Evolutionary conservation across 2,329 filamentous ascomycete genomes (phyloP), one percentile per base, ranked within the genome.

Genomic region (Allantophomopsis cytisporea): DNA sequence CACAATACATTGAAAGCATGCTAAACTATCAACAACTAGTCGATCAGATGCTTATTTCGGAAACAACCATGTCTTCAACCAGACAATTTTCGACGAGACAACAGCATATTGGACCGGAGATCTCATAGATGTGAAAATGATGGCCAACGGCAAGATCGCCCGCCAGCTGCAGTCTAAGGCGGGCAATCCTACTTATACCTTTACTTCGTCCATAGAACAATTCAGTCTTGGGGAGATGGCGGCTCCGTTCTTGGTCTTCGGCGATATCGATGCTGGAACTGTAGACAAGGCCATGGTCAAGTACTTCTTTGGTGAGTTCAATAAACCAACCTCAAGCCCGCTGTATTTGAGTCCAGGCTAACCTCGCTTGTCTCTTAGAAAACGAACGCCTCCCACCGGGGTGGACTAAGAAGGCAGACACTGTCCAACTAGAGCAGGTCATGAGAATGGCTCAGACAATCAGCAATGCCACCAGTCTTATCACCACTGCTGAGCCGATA

Each of bases 191-290:
- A 57, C 56, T 0, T 73, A 69, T 47, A 60, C 49, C 0, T 66
- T 73, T 54, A 64, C 62, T 0, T 43, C 53, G 0, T 52, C 48
- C 0, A 61, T 54, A 0, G 61, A 68, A 42, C 41, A 53, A 7
- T 72, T 72, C 43, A 68, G 62, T 41, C 49, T 67, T 1, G 69
- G 69, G 5, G 69, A 73, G 54, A 47, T 69, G 0, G 59, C 63
- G 4, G 68, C 68, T 3, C 65, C 64, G 1, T 57, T 73, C n/a
- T 54, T 71, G 13, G 62, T 58, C 0, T 65, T 73, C 37, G 69
- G 70, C 1, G 60, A 70, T 45, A 50, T 60, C 4, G 41, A 52
- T 0, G 37, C 51, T 1, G 60, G 53, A 0, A 65, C 57, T 0
- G 68, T 66, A 2, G 52, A 60, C 6, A 54, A 58, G 39, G 47